These are phyloP conservation scores for Achlya hypogyna DNA, from an alignment of 352 stramenopile genomes.

Conservation along the genomic window DNA sequence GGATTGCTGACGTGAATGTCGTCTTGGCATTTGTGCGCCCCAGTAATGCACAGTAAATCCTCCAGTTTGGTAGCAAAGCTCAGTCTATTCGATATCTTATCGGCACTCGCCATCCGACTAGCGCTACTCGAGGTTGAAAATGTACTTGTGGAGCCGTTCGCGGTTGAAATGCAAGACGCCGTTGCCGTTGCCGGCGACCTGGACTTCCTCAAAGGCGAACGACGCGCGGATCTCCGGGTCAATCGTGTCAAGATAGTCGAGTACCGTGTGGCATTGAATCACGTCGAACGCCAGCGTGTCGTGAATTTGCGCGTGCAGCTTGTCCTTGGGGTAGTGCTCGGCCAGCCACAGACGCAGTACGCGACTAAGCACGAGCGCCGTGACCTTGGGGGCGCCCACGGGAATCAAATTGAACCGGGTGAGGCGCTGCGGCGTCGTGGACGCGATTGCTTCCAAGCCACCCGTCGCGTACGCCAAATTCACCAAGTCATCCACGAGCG, in stretches of 20 bases:
- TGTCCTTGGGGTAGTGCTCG: slow-evolving; percentile 28
- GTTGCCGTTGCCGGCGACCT: slow-evolving; percentile 9
- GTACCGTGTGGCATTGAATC: slow-evolving; percentile 60
- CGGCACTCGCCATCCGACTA: too few relatives aligned
- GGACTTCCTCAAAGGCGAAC: slow-evolving; percentile 80
- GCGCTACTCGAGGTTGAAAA: background rate
- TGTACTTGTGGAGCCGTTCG: slow-evolving; percentile 5
- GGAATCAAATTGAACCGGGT: background rate
- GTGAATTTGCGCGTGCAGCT: slow-evolving; percentile 34
- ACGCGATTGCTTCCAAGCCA: slow-evolving; percentile 33
- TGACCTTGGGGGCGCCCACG: slow-evolving; percentile 12
- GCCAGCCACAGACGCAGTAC: slow-evolving; percentile 28
- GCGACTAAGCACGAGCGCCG: slow-evolving; percentile 4
- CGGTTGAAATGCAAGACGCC: slow-evolving; percentile 6
- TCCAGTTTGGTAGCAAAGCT: too few relatives aligned
- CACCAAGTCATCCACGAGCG: slow-evolving; percentile 63
- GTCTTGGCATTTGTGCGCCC: too few relatives aligned
- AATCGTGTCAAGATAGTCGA: slow-evolving; percentile 70
- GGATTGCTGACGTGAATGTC: too few relatives aligned
- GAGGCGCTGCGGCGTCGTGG: background rate
- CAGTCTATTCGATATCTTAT: too few relatives aligned
- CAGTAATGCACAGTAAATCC: too few relatives aligned
- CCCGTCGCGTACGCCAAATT: slow-evolving; percentile 35
- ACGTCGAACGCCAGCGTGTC: slow-evolving; percentile 43
- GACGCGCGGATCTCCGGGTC: slow-evolving; percentile 50